Evolutionary conservation across 306 rosid species (phyloP), one percentile per base, ranked within the genome.

Genomic region (Begonia loranthoides): DNA sequence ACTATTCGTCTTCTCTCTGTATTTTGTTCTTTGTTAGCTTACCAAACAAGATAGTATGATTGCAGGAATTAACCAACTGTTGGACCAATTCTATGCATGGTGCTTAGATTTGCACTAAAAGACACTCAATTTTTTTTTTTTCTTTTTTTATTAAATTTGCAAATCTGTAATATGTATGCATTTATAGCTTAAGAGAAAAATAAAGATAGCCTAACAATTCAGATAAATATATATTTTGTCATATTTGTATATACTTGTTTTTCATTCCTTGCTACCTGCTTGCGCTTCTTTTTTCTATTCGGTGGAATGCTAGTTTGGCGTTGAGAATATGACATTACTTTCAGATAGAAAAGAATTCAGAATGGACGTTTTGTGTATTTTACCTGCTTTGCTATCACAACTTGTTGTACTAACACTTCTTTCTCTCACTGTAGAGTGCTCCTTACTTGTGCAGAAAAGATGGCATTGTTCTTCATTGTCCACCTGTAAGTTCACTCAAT

Each of bases 391-490:
- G 36, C 36, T 28, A 28, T 28, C 36, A 28, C 36, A 28, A 28
- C 36, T 28, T 4, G 36, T 28, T 7, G 36, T 28, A 1, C 36
- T 28, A 8, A 28, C 36, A 28, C 36, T 7, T 28, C 49, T 36
- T 39, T 69, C 63, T 19, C 59, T 63, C 43, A n/a, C 55, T 68
- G 75, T 63, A 92, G 99, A 92, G 76, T 72, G 59, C 88, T 7
- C 93, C 99, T 33, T 92, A 92, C 73, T 64, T 92, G 81, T 92
- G 99, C 67, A 73, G 64, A 64, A 90, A 92, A 52, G 87, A 92
- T 44, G 96, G 99, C 60, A 78, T 92, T 59, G 77, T 73, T 70
- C 99, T 92, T 75, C 93, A 83, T 55, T 92, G 99, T 34, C 99
- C 99, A 10, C 86, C 64, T 41, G 99, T 92, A 70, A 83, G 94